phyloP scores from a whole-genome alignment of 1,284 basidiomycete species.

The Kwoniella shivajii region DNA sequence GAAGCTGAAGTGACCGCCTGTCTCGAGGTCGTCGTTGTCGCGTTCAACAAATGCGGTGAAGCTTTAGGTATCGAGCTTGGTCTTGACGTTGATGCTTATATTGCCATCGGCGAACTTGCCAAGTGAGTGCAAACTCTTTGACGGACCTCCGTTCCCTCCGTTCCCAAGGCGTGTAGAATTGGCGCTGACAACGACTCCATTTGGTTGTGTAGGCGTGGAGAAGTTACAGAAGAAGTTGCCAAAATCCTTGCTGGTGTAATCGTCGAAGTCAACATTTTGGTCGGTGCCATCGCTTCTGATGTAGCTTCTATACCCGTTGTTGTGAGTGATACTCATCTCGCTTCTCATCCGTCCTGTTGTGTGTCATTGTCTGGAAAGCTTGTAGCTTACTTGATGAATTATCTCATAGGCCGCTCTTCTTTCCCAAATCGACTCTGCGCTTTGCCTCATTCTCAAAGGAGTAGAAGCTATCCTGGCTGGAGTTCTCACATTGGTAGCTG shows the following conservation, averaged over 20 bases:
- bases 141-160: neutral
- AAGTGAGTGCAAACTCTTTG: slow-evolving; percentile 6
- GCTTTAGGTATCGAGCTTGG: slow-evolving; percentile 16
- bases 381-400: too few species aligned
- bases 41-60: slow-evolving; percentile 17
- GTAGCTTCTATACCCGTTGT: slow-evolving; percentile 7
- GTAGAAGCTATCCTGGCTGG: slow-evolving; percentile 11
- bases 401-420: slow-evolving; percentile 4
- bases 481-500: slow-evolving; percentile 9
- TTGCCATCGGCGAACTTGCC: slow-evolving; percentile 10
- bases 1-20: slow-evolving; percentile 15
- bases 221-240: slow-evolving; percentile 4
- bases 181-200: neutral
- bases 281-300: slow-evolving; percentile 3
- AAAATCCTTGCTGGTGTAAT: slow-evolving; percentile 10
- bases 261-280: slow-evolving; percentile 5
- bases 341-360: neutral
- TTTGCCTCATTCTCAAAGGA: slow-evolving; percentile 7
- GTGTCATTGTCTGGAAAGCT: too few species aligned
- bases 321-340: slow-evolving; percentile 1
- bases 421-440: slow-evolving; percentile 7
- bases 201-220: neutral
- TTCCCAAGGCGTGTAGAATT: too few species aligned
- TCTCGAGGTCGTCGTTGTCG: slow-evolving; percentile 12
- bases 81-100: slow-evolving; percentile 11